These are phyloP conservation scores for Suhomyces canberraensis DNA, from an alignment of 805 yeast species.

Conservation along the genomic window DNA sequence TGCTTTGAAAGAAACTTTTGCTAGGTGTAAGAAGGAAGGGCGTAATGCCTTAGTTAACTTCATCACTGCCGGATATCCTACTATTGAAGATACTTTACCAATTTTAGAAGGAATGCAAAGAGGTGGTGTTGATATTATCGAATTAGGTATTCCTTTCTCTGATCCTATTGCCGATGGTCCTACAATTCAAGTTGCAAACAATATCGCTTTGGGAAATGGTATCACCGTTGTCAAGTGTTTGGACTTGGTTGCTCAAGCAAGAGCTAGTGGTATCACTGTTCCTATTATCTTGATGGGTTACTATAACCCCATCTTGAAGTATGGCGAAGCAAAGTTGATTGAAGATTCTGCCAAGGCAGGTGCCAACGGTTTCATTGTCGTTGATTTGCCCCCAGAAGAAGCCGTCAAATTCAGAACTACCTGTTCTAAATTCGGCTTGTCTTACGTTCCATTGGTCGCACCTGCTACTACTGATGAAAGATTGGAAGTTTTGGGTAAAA, in stretches of 20 bases:
- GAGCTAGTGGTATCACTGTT: slow-evolving; percentile 77
- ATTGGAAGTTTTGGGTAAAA: slow-evolving; percentile 67
- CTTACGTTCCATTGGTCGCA: slow-evolving; percentile 91
- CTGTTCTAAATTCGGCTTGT: slow-evolving; percentile 65
- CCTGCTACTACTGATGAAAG: slow-evolving; percentile 95
- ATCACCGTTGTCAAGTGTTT: slow-evolving; percentile 67
- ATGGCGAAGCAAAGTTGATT: slow-evolving; percentile 84
- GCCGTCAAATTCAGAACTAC: slow-evolving; percentile 80
- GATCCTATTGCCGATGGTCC: slow-evolving; percentile 99
- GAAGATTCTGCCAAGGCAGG: slow-evolving; percentile 82
- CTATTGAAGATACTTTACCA: slow-evolving; percentile 83
- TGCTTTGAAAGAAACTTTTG: slow-evolving; percentile 56
- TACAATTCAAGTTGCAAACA: slow-evolving; percentile 87
- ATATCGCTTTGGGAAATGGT: slow-evolving; percentile 78
- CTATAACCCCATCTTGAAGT: slow-evolving; percentile 87
- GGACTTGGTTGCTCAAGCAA: slow-evolving; percentile 70
- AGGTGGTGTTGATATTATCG: slow-evolving; percentile 95
- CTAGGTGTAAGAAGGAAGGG: slow-evolving; percentile 56
- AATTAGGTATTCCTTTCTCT: slow-evolving; percentile 92
- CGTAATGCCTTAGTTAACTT: slow-evolving; percentile 90
- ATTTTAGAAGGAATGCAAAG: slow-evolving; percentile 83
- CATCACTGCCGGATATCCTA: slow-evolving; percentile 92
- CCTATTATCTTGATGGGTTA: slow-evolving; percentile 97
- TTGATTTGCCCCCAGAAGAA: slow-evolving; percentile 97
- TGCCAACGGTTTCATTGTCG: slow-evolving; percentile 91